These are phyloP conservation scores for Parastagonospora nodorum DNA, from an alignment of 2,329 filamentous ascomycete species.

Conservation along the genomic window DNA sequence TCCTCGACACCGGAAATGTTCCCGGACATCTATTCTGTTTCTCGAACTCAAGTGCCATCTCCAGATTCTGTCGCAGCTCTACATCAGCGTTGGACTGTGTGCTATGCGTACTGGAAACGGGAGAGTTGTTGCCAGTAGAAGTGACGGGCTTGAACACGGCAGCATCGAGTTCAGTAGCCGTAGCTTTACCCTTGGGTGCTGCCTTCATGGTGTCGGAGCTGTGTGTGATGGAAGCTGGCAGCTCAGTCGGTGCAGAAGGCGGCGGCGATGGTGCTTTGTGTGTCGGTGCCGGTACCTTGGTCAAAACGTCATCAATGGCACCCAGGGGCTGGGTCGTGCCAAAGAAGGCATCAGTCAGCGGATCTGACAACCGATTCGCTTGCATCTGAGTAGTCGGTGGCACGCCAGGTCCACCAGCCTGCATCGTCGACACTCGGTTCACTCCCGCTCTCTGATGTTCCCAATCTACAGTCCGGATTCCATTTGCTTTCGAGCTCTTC, in stretches of 20 bases:
- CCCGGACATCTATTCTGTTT: not conserved
- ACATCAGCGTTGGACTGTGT: not conserved
- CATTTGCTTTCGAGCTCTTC: not conserved
- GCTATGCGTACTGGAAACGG: no score
- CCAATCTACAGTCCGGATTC: slow-evolving; percentile 1
- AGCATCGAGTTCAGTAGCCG: no score
- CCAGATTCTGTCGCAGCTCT: not conserved
- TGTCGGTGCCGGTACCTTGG: not conserved
- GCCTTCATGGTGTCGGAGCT: no score
- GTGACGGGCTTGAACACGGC: no score
- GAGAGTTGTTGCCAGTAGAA: no score
- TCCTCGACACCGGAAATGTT: not conserved
- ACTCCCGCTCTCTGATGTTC: not conserved
- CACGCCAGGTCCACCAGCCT: not conserved
- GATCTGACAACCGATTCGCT: no score
- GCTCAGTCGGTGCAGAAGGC: not conserved
- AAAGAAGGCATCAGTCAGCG: not conserved
- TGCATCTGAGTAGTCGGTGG: no score
- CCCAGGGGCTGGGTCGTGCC: not conserved
- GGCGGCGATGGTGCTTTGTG: not conserved
- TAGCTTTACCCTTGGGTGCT: no score
- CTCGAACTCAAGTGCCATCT: not conserved
- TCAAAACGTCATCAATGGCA: not conserved
- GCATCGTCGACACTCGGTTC: not conserved
- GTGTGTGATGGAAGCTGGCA: no score